Evolutionary conservation across 75 land plant genomes (phyloP).

Genomic region (Sequoia sempervirens): DNA sequence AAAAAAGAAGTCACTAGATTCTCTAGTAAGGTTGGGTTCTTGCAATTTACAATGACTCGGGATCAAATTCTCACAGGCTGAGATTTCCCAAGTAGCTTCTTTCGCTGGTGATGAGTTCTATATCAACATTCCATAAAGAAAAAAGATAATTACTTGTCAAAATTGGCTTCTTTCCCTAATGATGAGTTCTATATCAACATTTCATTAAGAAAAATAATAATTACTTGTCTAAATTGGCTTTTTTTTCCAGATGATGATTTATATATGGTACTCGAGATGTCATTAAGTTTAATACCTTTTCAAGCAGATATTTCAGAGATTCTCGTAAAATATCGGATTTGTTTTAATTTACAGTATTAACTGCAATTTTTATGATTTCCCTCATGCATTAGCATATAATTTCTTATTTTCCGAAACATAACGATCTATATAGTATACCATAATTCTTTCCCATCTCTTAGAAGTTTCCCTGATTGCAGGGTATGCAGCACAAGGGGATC

Average conservation of each 20-base stretch:
- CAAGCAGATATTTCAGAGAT: too few species aligned
- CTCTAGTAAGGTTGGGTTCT: neutral
- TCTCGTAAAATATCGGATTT: neutral
- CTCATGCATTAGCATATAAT: neutral
- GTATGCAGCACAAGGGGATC: neutral
- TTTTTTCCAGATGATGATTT: too few species aligned
- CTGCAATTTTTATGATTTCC: neutral
- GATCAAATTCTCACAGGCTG: neutral
- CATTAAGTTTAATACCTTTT: too few species aligned
- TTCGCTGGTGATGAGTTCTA: too few species aligned
- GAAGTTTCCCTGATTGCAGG: neutral
- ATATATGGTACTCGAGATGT: too few species aligned
- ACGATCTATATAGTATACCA: neutral
- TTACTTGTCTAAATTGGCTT: neutral
- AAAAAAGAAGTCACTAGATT: neutral
- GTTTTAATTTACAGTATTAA: neutral
- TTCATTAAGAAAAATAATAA: too few species aligned
- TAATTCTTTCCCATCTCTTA: neutral
- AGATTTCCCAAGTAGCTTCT: neutral
- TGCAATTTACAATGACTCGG: neutral
- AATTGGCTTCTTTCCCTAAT: neutral
- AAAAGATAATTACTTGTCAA: neutral
- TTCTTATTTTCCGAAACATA: neutral
- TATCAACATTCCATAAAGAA: too few species aligned
- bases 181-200: too few species aligned